Evolutionary conservation across 352 stramenopile genomes (phyloP).

Genomic region (Phytophthora citricola): DNA sequence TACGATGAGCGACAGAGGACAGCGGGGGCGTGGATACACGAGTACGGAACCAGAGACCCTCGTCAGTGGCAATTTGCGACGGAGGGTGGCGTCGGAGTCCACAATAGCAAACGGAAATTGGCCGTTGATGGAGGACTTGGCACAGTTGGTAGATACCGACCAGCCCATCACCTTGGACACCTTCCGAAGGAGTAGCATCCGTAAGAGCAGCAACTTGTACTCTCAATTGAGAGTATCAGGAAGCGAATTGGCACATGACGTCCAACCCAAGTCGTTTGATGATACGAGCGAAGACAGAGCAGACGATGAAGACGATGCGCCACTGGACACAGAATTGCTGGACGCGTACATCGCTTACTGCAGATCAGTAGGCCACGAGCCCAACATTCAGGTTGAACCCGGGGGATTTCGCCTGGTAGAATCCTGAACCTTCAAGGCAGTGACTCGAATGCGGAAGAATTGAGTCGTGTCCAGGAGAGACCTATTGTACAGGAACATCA

Average conservation of each 20-base stretch:
- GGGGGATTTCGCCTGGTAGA: constrained; percentile 39
- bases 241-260: background rate
- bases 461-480: constrained; percentile 35
- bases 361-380: constrained; percentile 82
- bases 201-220: constrained; percentile 13
- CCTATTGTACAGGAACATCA: constrained; percentile 28
- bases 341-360: constrained; percentile 95
- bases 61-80: constrained; percentile 20
- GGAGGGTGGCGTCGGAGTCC: constrained; percentile 21
- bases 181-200: constrained; percentile 43
- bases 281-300: background rate
- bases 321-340: constrained; percentile 92
- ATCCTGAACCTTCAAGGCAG: too few relatives aligned
- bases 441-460: constrained; percentile 65
- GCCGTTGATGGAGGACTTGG: constrained; percentile 50
- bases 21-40: constrained; percentile 17
- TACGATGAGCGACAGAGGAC: constrained; percentile 14
- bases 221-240: background rate
- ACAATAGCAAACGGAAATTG: constrained; percentile 46
- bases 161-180: constrained; percentile 51
- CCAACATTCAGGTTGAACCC: constrained; percentile 77
- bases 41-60: constrained; percentile 19
- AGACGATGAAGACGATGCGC: constrained; percentile 60
- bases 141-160: constrained; percentile 53
- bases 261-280: too few relatives aligned